Evolutionary conservation across 2,329 filamentous ascomycete species (phyloP), one percentile per base, ranked within the genome.

Genomic region (Ceratocystis diversiconidia): DNA sequence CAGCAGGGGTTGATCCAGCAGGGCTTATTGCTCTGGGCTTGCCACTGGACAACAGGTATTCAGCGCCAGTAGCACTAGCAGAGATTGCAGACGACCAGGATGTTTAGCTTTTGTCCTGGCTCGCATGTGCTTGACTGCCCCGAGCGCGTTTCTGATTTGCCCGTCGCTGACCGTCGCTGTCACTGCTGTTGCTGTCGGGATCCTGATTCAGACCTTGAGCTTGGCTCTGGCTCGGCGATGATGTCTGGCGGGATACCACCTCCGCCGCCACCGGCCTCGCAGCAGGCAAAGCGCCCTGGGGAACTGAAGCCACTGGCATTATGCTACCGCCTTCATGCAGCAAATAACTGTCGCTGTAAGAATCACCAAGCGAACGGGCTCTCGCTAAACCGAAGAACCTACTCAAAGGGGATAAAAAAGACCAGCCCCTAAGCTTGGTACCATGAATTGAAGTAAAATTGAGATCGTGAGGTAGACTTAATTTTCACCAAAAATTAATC

Each of bases 61-160:
- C 25, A 59, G 52, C 52, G 36, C 36, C 36, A 59, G 55, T 32
- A 55, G 25, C 1, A 25, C 12, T 15, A 55, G 50, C 50, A 25
- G 50, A 55, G 32, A 59, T 59, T 59, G 55, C 55, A 59, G 55
- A 10, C 55, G 28, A 59, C 55, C 17, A 30, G 55, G 55, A 59
- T 59, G 5, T 8, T 36, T 25, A 28, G 5, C 5, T n/a, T 59
- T n/a, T 25, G 52, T 7, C 28, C 32, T 59, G 28, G 52, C 7
- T 52, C 25, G 48, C 48, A 25, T 52, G 48, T 52, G 48, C 10
- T 28, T 52, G 48, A 52, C 46, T n/a, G 17, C 19, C 19, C 48
- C 22, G 48, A 28, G 48, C 48, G 12, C 25, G 22, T 52, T 22
- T 15, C 12, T 52, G 48, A 52, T 22, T n/a, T 22, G 48, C 19